Conservation (phyloP, 345 rosid species). For the Tarenaya hassleriana region DNA sequence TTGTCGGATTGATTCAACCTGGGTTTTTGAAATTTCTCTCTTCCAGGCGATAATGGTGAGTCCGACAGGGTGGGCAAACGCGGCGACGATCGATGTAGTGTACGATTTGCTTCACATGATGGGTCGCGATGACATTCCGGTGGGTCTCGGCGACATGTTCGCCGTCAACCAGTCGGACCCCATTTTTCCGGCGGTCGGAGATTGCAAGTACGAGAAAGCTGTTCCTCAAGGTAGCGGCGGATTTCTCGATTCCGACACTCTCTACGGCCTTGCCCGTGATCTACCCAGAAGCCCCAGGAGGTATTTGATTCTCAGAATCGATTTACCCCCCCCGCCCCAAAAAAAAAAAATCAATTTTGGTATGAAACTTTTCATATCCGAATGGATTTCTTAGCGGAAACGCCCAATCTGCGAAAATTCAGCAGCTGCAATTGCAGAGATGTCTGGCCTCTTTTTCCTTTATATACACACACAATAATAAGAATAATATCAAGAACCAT, state of each 20-base stretch:
- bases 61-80: slow-evolving; percentile 95
- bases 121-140: slow-evolving; percentile 92
- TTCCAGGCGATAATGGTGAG: slow-evolving; percentile 68
- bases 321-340: too few species aligned
- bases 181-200: slow-evolving; percentile 46
- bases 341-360: neutral
- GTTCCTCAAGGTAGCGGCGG: slow-evolving; percentile 86
- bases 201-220: slow-evolving; percentile 64
- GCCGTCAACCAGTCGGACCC: slow-evolving; percentile 66
- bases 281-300: slow-evolving; percentile 86
- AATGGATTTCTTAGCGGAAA: too few species aligned
- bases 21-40: neutral
- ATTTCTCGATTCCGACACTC: slow-evolving; percentile 77
- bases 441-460: too few species aligned
- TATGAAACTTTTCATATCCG: too few species aligned
- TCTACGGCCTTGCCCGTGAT: slow-evolving; percentile 75
- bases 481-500: too few species aligned
- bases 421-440: too few species aligned
- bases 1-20: too few species aligned
- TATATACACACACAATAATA: too few species aligned
- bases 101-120: slow-evolving; percentile 94
- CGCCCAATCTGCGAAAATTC: too few species aligned
- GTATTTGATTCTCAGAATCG: slow-evolving; percentile 21
- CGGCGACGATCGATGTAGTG: slow-evolving; percentile 76
- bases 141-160: slow-evolving; percentile 63